Evolutionary conservation across 1,139 yeast species (phyloP).

Genomic region (Zygoascus meyerae): DNA sequence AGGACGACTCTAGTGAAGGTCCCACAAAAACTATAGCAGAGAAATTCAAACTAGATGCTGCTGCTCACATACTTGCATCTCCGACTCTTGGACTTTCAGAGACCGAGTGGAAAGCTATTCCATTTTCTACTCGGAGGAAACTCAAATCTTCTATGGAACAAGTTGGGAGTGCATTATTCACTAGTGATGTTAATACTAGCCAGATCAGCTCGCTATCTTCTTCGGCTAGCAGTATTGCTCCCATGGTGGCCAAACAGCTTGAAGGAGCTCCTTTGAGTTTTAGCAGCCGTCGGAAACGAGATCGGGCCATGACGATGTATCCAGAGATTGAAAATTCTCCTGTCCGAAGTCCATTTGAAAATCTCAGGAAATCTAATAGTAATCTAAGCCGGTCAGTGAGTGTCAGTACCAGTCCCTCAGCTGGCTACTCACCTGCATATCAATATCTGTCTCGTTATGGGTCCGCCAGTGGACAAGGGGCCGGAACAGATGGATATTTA

Average conservation of each 20-base stretch:
- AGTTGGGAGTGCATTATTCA: constrained; percentile 1
- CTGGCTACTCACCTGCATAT: constrained; percentile 37
- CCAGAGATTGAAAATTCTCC: constrained; percentile 11
- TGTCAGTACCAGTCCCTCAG: constrained; percentile 18
- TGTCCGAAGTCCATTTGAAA: constrained; percentile 6
- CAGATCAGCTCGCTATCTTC: constrained; percentile 9
- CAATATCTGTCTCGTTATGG: constrained; percentile 38
- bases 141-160: constrained; percentile 21
- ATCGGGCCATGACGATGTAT: constrained; percentile 21
- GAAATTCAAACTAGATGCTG: neutral
- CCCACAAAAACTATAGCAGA: neutral
- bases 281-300: constrained; percentile 15
- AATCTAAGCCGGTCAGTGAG: constrained; percentile 16
- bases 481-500: constrained; percentile 36
- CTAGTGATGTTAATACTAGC: constrained; percentile 9
- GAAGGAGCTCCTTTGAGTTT: neutral
- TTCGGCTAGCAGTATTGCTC: constrained; percentile 6
- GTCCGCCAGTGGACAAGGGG: constrained; percentile 18
- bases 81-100: constrained; percentile 24
- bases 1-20: neutral
- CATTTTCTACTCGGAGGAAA: constrained; percentile 25
- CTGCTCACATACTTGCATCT: constrained; percentile 15
- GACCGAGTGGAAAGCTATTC: constrained; percentile 27
- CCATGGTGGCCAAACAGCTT: constrained; percentile 7
- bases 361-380: neutral